Percentiles rank a stretch among this genome's conserved stretches.
Conservation (phyloP, 169 alveolate genomes). For the Cryptosporidium sp. region DNA sequence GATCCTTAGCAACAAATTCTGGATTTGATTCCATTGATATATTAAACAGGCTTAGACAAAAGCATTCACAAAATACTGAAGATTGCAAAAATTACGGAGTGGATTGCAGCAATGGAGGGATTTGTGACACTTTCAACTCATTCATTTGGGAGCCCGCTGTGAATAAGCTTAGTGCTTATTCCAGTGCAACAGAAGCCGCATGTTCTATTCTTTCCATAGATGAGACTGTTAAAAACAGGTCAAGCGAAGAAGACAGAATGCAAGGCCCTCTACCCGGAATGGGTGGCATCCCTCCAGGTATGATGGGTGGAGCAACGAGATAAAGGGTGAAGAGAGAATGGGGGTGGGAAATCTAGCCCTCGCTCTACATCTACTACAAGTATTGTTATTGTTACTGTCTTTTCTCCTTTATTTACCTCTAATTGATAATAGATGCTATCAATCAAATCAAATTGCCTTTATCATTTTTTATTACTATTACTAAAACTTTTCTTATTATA, state of each 20-base stretch:
- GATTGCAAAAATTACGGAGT: constrained; percentile 94
- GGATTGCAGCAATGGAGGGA: constrained; percentile 92
- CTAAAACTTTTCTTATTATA: not conserved
- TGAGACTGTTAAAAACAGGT: constrained; percentile 95
- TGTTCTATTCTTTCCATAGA: constrained; percentile 95
- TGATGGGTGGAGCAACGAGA: constrained; percentile 25
- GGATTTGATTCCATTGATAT: constrained; percentile 95
- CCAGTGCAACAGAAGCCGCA: constrained; percentile 99
- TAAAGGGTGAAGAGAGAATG: not conserved
- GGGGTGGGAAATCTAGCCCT: not conserved
- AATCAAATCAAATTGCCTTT: not conserved
- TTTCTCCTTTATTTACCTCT: not conserved
- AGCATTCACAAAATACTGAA: constrained; percentile 87
- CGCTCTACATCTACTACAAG: not conserved
- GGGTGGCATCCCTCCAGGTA: constrained; percentile 32
- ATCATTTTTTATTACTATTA: too few species aligned
- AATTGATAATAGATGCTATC: not conserved
- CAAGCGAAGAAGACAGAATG: constrained; percentile 82
- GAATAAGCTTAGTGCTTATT: constrained; percentile 93
- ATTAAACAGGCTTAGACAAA: constrained; percentile 92
- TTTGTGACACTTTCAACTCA: constrained; percentile 85
- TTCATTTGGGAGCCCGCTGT: constrained; percentile 97
- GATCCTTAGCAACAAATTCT: constrained; percentile 96
- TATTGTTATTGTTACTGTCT: too few species aligned
- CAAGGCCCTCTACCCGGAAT: constrained; percentile 71